phyloP scores from a whole-genome alignment of 208 protist genomes.

The Phytomonas sp. region DNA sequence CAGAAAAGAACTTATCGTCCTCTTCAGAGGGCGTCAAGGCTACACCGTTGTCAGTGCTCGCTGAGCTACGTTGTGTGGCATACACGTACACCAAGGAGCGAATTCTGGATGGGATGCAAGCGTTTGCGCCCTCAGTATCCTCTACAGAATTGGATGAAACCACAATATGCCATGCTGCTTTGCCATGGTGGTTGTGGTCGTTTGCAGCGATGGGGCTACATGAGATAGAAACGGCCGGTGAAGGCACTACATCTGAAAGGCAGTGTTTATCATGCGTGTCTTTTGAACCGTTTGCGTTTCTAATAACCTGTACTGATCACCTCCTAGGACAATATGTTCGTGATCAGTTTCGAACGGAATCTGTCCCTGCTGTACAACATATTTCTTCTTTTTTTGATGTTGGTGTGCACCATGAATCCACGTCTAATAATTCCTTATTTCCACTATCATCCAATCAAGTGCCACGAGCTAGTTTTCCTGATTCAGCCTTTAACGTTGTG shows the following conservation, averaged over 20 bases:
- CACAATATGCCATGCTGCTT: not conserved
- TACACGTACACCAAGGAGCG: not conserved
- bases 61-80: not conserved
- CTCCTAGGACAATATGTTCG: not conserved
- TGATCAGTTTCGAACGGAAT: not conserved
- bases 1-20: not conserved
- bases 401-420: not conserved
- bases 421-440: not conserved
- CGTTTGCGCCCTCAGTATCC: not conserved
- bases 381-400: not conserved
- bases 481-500: not conserved
- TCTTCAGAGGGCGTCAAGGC: not conserved
- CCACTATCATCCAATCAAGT: not conserved
- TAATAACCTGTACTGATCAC: not conserved
- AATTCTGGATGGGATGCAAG: not conserved
- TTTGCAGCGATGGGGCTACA: not conserved
- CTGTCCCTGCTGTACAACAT: not conserved
- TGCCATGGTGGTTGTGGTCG: not conserved
- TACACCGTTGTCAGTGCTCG: not conserved
- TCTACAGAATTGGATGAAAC: not conserved
- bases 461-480: not conserved
- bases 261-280: not conserved
- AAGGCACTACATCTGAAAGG: not conserved
- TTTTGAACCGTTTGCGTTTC: not conserved
- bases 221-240: not conserved